These are phyloP conservation scores for Phaeosphaeriaceae sp. DNA, from an alignment of 2,329 filamentous ascomycete species.

Conservation along the genomic window DNA sequence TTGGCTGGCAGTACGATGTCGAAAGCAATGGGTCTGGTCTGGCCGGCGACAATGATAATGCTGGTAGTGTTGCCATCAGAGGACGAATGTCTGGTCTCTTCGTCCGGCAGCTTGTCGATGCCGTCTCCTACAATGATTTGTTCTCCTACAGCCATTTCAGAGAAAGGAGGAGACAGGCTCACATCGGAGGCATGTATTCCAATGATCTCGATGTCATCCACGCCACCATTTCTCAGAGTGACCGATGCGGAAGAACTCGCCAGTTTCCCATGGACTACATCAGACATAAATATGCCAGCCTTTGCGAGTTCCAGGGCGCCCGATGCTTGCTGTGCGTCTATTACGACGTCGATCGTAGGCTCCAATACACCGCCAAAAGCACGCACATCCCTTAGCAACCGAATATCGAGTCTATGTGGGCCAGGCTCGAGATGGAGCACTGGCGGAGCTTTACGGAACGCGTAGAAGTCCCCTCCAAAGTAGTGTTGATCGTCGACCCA, in stretches of 20 bases:
- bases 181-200: slow-evolving; percentile 35
- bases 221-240: slow-evolving; percentile 56
- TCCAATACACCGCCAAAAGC: slow-evolving; percentile 60
- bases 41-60: slow-evolving; percentile 44
- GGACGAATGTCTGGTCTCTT: slow-evolving; percentile 13
- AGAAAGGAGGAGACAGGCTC: slow-evolving; percentile 13
- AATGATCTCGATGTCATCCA: slow-evolving; percentile 43
- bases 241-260: slow-evolving; percentile 58
- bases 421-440: slow-evolving; percentile 60
- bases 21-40: slow-evolving; percentile 52
- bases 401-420: slow-evolving; percentile 59
- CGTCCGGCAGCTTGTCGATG: slow-evolving; percentile 15
- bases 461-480: slow-evolving; percentile 66
- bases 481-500: slow-evolving; percentile 59
- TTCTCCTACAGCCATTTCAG: slow-evolving; percentile 5
- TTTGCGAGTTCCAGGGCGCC: slow-evolving; percentile 42
- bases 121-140: slow-evolving; percentile 20
- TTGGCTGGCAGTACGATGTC: slow-evolving; percentile 32
- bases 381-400: slow-evolving; percentile 64
- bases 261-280: slow-evolving; percentile 58
- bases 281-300: slow-evolving; percentile 55
- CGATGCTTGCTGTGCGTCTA: slow-evolving; percentile 28
- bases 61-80: slow-evolving; percentile 2
- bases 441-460: slow-evolving; percentile 58
- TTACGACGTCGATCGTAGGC: slow-evolving; percentile 53